These are phyloP conservation scores for Schwanniomyces pseudopolymorphus DNA, from an alignment of 805 yeast genomes.

Conservation along the genomic window DNA sequence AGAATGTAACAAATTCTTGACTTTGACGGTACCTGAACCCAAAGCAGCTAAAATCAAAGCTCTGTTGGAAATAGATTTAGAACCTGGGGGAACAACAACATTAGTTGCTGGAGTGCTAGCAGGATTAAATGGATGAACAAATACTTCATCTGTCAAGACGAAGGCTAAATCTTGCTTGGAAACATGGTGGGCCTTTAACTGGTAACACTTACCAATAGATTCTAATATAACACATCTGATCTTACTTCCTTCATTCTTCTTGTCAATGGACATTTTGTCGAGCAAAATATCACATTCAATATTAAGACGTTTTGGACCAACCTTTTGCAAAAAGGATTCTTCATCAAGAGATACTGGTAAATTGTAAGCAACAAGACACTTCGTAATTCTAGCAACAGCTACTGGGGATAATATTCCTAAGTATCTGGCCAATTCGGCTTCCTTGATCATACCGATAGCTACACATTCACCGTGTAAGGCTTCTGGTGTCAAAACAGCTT, in stretches of 20 bases:
- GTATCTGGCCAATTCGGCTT: slow-evolving; percentile 93
- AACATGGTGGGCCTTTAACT: slow-evolving; percentile 82
- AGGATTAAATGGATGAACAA: slow-evolving; percentile 57
- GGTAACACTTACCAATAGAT: slow-evolving; percentile 85
- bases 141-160: slow-evolving; percentile 76
- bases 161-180: slow-evolving; percentile 78
- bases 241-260: slow-evolving; percentile 90
- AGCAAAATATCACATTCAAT: slow-evolving; percentile 77
- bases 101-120: slow-evolving; percentile 37
- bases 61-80: slow-evolving; percentile 94
- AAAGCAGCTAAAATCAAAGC: slow-evolving; percentile 91
- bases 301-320: slow-evolving; percentile 58
- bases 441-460: slow-evolving; percentile 92
- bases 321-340: slow-evolving; percentile 58
- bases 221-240: slow-evolving; percentile 85
- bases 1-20: slow-evolving; percentile 86
- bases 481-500: slow-evolving; percentile 95
- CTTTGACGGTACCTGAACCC: slow-evolving; percentile 79
- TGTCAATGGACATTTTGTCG: slow-evolving; percentile 90
- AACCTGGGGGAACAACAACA: slow-evolving; percentile 85
- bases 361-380: slow-evolving; percentile 81
- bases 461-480: slow-evolving; percentile 98
- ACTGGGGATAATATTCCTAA: slow-evolving; percentile 86
- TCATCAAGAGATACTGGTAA: slow-evolving; percentile 81
- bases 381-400: slow-evolving; percentile 86